These are phyloP conservation scores for Rehmannia glutinosa DNA, from an alignment of 257 asterid species.

Conservation along the genomic window DNA sequence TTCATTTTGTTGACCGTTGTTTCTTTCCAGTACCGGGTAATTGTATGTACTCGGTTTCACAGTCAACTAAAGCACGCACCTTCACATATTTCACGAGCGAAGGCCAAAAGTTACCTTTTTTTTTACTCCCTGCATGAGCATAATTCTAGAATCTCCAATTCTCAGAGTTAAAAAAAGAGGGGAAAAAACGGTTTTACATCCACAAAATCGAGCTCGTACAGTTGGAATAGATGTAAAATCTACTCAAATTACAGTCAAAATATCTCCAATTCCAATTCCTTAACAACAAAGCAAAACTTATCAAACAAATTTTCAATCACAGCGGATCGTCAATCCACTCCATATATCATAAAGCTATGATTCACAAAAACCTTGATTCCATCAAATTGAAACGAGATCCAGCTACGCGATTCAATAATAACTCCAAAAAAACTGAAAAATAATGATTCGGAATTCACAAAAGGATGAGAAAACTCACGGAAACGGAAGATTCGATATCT, in stretches of 20 bases:
- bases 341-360: neutral
- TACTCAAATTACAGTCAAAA: neutral
- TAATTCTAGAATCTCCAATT: neutral
- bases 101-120: neutral
- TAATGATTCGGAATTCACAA: neutral
- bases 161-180: no score
- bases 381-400: neutral
- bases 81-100: neutral
- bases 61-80: neutral
- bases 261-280: neutral
- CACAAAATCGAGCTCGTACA: neutral
- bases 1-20: neutral
- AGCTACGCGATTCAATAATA: neutral
- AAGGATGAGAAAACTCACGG: conserved; percentile 39
- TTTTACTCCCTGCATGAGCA: neutral
- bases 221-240: neutral
- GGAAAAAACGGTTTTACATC: neutral
- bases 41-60: neutral
- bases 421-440: neutral
- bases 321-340: neutral
- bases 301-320: conserved; percentile 3
- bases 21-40: neutral
- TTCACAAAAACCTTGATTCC: neutral
- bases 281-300: neutral
- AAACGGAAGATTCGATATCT: conserved; percentile 55